phyloP scores from a whole-genome alignment of 2,329 filamentous ascomycete genomes.

The Colletotrichum sp. region DNA sequence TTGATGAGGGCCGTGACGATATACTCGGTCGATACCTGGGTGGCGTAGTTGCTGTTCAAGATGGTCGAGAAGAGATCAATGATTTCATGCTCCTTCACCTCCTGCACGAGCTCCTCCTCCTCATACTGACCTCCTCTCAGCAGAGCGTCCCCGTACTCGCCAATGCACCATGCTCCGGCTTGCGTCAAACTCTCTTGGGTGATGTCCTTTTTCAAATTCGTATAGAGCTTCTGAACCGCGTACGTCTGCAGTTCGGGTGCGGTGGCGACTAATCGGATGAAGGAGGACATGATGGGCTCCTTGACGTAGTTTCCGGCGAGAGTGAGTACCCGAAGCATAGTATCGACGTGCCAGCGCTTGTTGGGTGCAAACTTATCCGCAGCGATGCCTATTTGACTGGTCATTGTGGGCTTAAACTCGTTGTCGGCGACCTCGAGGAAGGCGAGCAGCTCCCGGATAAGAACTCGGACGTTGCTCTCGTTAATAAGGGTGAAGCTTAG shows the following conservation, averaged over 20 bases:
- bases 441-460: constrained; percentile 90
- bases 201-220: constrained; percentile 91
- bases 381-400: constrained; percentile 95
- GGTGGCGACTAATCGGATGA: constrained; percentile 93
- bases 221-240: constrained; percentile 92
- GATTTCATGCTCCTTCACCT: constrained; percentile 86
- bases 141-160: constrained; percentile 93
- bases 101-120: constrained; percentile 84
- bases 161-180: constrained; percentile 95
- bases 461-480: constrained; percentile 90
- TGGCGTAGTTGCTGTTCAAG: constrained; percentile 92
- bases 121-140: constrained; percentile 90
- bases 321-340: constrained; percentile 92
- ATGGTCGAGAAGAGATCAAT: constrained; percentile 93
- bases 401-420: constrained; percentile 99
- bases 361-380: constrained; percentile 96
- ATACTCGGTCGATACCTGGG: constrained; percentile 91
- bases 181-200: constrained; percentile 95
- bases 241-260: constrained; percentile 96
- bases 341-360: constrained; percentile 98
- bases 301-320: constrained; percentile 97
- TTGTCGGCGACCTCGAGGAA: constrained; percentile 98
- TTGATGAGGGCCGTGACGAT: constrained; percentile 96
- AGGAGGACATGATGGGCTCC: constrained; percentile 96
- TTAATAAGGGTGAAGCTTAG: constrained; percentile 98